phyloP scores from a whole-genome alignment of 306 rosid species.

The Quercus parvula region DNA sequence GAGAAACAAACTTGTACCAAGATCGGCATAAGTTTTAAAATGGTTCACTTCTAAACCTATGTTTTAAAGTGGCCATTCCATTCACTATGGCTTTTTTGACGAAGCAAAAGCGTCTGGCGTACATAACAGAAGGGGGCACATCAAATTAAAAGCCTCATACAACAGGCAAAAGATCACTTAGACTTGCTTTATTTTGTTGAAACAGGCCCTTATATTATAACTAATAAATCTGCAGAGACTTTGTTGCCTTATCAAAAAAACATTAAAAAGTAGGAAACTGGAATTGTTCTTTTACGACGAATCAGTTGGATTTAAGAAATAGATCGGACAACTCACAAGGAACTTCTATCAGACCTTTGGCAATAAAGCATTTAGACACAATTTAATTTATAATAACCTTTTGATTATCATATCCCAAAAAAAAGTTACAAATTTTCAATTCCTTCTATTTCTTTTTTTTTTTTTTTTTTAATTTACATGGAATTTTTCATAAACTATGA shows the following conservation, averaged over 20 bases:
- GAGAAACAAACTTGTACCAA: too few species aligned
- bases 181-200: slow-evolving; percentile 23
- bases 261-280: neutral
- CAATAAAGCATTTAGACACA: neutral
- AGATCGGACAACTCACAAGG: neutral
- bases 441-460: neutral
- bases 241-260: too few species aligned
- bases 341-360: neutral
- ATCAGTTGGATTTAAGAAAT: neutral
- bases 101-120: too few species aligned
- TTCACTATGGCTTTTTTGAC: too few species aligned
- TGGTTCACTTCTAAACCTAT: too few species aligned
- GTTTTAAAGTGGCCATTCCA: too few species aligned
- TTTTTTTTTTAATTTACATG: neutral
- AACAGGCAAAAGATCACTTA: slow-evolving; percentile 18
- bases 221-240: too few species aligned
- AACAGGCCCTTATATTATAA: neutral
- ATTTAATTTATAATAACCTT: neutral
- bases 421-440: neutral
- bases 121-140: too few species aligned
- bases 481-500: neutral
- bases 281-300: neutral
- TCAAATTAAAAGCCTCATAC: slow-evolving; percentile 16
- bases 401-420: neutral
- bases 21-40: too few species aligned